Conservation (phyloP, 306 rosid genomes). For the Sindora glabra region DNA sequence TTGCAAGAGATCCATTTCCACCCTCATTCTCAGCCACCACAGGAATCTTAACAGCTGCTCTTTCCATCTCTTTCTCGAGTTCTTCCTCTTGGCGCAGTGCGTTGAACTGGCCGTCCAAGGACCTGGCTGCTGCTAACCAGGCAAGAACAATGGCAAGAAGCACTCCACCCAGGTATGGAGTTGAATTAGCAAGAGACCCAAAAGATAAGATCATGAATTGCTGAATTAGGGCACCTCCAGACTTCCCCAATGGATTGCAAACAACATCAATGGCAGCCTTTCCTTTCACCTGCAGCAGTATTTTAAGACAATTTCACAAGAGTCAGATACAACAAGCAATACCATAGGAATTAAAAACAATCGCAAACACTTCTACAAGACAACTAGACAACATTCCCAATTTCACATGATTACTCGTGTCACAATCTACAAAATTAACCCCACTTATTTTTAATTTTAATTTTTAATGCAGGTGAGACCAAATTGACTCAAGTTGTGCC, state of each 20-base stretch:
- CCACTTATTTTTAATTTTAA: too few relatives aligned
- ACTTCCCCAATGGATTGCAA: constrained; percentile 97
- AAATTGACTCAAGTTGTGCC: too few relatives aligned
- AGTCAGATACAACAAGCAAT: neutral
- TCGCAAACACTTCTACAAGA: too few relatives aligned
- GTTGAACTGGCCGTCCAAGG: constrained; percentile 75
- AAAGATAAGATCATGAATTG: constrained; percentile 92
- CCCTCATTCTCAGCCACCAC: constrained; percentile 43
- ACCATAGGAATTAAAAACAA: too few relatives aligned
- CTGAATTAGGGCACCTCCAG: constrained; percentile 95
- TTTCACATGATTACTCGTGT: too few relatives aligned
- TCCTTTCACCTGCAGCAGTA: constrained; percentile 70
- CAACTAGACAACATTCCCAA: too few relatives aligned
- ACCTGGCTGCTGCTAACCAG: constrained; percentile 85
- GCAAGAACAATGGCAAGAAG: constrained; percentile 78
- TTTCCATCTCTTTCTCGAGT: constrained; percentile 89
- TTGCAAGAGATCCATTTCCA: constrained; percentile 40
- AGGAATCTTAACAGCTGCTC: constrained; percentile 70
- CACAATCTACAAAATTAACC: too few relatives aligned
- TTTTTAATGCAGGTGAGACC: too few relatives aligned
- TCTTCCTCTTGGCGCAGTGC: constrained; percentile 78
- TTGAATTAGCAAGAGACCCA: constrained; percentile 90
- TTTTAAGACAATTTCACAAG: constrained; percentile 15
- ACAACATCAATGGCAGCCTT: constrained; percentile 99
- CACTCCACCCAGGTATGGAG: constrained; percentile 92